Conservation (phyloP, 352 stramenopile species). For the Pythium phragmiticola region DNA sequence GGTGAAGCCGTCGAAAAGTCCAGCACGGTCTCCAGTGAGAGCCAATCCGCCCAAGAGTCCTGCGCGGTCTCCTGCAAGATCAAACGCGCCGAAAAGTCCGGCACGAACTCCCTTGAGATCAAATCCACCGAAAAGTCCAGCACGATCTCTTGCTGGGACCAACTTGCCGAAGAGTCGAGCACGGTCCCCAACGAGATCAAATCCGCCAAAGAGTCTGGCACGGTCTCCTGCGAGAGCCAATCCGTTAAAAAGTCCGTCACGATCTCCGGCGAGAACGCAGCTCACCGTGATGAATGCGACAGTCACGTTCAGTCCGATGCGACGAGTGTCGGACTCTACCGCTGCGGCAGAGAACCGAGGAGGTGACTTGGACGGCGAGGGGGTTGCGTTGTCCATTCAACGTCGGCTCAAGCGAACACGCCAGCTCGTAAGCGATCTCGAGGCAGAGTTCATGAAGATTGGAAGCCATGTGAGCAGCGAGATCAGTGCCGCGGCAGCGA, state of each 20-base stretch:
- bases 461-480: slow-evolving; percentile 18
- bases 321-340: background rate
- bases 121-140: background rate
- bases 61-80: too few relatives aligned
- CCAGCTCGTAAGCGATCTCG: slow-evolving; percentile 21
- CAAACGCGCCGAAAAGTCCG: too few relatives aligned
- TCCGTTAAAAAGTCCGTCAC: background rate
- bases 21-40: too few relatives aligned
- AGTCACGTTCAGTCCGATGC: slow-evolving; percentile 7
- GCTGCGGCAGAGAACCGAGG: background rate
- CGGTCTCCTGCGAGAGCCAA: background rate
- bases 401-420: slow-evolving; percentile 19
- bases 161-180: background rate
- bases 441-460: slow-evolving; percentile 27
- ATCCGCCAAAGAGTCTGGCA: background rate
- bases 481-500: slow-evolving; percentile 1
- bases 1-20: background rate
- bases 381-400: slow-evolving; percentile 1
- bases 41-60: background rate
- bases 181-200: too few relatives aligned
- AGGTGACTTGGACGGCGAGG: background rate
- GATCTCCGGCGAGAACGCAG: slow-evolving; percentile 1
- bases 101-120: background rate
- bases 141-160: too few relatives aligned
- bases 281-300: background rate